Base-by-base conservation (phyloP, 2,329 filamentous ascomycete species). In the Apiospora hydei region DNA sequence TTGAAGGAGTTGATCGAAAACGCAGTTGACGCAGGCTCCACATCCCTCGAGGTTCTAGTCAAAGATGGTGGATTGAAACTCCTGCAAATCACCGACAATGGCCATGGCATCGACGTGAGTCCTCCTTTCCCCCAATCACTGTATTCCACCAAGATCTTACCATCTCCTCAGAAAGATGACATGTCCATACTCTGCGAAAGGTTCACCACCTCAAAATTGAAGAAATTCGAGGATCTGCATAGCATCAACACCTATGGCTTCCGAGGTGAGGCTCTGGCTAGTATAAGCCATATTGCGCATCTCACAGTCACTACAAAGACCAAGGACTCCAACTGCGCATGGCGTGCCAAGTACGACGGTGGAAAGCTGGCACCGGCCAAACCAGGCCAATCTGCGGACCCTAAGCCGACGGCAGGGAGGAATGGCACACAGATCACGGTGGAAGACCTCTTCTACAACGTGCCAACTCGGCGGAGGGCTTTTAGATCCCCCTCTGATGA, bases 241-340 rank as follows among this genome's bases (percentile, higher is more conserved):
- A 93, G 92, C 5, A 98, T 99, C 75, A 92, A 91, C 69, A 98
- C 96, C 1, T 99, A 99, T 81, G 96, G 96, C n/a, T 99, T 99
- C 80, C 93, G 96, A 70, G 96, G 96, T 71, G 96, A 99, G 83
- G 96, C 96, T 4, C 85, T 99, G 71, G 96, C 96, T 18, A 98
- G 96, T 83, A 99, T 99, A 81, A 98, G 96, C 80, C 96, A 99
- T 81, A 98, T 99, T 77, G 96, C 97, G 46, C 97, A 99, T 84
- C 87, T 99, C 30, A 94, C 92, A 4, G 94, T 99, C 61, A 98
- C 96, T 1, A 99, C 97, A 10, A 97, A 95, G 81, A 98, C 95
- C 1, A 92, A 93, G 72, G 91, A 94, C 61, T 97, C 95, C 0
- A 92, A 90, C 76, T 93, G 94, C 82, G 96, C 96, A 21, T 99